Conservation (phyloP, 257 asterid species). For the Primulina huaijiensis region DNA sequence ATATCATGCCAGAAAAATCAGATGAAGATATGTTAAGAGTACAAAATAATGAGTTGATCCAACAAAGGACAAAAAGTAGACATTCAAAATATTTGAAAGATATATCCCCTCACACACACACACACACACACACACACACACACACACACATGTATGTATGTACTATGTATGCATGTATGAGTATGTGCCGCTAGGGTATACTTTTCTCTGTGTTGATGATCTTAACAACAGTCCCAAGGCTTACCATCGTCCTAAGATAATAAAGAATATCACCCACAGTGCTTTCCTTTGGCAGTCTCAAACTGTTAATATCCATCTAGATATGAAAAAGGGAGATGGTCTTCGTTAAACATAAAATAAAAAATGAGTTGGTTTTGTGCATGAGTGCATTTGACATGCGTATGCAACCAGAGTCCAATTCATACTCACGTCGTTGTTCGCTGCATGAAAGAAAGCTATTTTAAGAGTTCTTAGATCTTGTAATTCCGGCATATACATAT, state of each 20-base stretch:
- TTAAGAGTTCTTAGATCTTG: constrained; percentile 56
- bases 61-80: constrained; percentile 8
- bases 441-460: constrained; percentile 49
- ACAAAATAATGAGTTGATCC: constrained; percentile 14
- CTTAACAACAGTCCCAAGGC: constrained; percentile 1
- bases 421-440: constrained; percentile 47
- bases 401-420: constrained; percentile 17
- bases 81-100: constrained; percentile 13
- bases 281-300: constrained; percentile 53
- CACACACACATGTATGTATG: neutral
- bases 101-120: neutral
- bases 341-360: constrained; percentile 21
- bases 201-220: neutral
- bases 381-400: constrained; percentile 9
- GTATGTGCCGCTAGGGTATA: neutral
- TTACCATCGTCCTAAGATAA: constrained; percentile 50
- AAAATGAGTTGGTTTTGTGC: neutral
- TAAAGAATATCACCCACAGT: constrained; percentile 52
- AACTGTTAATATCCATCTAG: constrained; percentile 39
- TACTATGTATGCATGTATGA: neutral
- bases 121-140: neutral
- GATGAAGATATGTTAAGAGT: constrained; percentile 18
- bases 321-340: constrained; percentile 11
- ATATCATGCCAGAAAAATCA: constrained; percentile 18
- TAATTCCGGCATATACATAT: constrained; percentile 61